Conservation (phyloP, 345 rosid genomes). For the Citrus reticulata region DNA sequence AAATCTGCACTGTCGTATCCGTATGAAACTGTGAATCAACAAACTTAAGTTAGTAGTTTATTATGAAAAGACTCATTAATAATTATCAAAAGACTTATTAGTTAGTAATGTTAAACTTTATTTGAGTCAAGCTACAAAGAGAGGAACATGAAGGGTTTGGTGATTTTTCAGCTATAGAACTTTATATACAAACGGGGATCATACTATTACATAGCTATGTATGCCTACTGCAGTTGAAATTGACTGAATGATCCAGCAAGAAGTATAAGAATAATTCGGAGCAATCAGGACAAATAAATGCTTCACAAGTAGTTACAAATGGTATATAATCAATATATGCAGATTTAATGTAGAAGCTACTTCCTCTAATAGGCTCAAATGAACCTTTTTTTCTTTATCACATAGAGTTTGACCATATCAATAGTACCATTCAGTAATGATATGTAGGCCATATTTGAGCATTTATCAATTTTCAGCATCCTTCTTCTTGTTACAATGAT, state of each 20-base stretch:
- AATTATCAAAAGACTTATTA: neutral
- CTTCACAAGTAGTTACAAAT: neutral
- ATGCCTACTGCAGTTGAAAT: neutral
- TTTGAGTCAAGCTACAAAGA: neutral
- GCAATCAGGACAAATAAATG: neutral
- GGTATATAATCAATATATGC: neutral
- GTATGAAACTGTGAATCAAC: neutral
- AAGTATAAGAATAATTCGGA: neutral
- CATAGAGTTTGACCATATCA: neutral
- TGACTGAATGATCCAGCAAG: neutral
- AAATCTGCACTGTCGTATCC: neutral
- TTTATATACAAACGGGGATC: neutral
- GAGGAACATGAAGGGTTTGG: neutral
- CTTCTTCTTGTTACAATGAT: neutral
- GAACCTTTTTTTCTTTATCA: neutral
- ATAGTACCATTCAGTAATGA: neutral
- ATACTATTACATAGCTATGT: neutral
- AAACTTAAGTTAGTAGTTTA: neutral
- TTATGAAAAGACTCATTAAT: neutral
- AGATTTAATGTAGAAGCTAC: slow-evolving; percentile 17
- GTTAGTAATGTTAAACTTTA: neutral
- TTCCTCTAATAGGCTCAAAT: slow-evolving; percentile 11
- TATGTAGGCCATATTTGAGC: slow-evolving; percentile 5
- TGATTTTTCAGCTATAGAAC: neutral
- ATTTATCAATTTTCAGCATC: neutral